Evolutionary conservation across 2,329 filamentous ascomycete species (phyloP), one percentile per base, ranked within the genome.

Genomic region (Acephala macrosclerotiorum): DNA sequence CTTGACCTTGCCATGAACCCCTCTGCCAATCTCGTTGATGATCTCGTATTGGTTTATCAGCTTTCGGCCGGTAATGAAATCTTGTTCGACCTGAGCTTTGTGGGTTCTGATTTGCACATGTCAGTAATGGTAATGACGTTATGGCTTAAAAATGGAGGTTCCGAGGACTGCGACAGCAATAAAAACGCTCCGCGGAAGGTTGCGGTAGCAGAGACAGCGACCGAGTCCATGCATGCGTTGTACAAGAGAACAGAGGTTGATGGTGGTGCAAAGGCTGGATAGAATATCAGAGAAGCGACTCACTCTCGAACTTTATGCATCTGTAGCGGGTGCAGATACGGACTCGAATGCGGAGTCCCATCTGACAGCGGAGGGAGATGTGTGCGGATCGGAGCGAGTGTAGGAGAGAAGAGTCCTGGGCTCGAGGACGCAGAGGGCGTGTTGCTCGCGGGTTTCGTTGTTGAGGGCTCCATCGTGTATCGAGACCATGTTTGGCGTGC

Each of bases 31-130:
- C 80, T 99, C 96, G 78, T 97, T 92, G 70, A 98, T 91, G 73
- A 99, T 93, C 79, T 97, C 93, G 80, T 99, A 99, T 76, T 97
- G 92, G 75, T 99, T 99, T 83, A 99, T 97, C 61, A 94, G 85
- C 81, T 99, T 99, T 69, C 96, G 92, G 66, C 96, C 96, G 5
- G 95, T 97, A 68, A 93, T 85, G 61, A 87, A 87, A 78, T 98
- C 94, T 68, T 94, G 90, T 75, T 98, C 95, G 72, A 97, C 93
- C 74, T 94, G 90, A 61, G 93, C 94, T 69, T 94, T 93, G 79
- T 97, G 92, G 11, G 95, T 97, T 80, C 90, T 92, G 69, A 25
- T 49, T 47, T 36, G 62, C 60, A 68, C 26, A 66, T 65, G 71
- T 75, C 55, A 75, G 73, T 57, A 36, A 38, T 11, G 12, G 20